phyloP scores from a whole-genome alignment of 2,329 filamentous ascomycete species.

The Ambrosiella beaveri region DNA sequence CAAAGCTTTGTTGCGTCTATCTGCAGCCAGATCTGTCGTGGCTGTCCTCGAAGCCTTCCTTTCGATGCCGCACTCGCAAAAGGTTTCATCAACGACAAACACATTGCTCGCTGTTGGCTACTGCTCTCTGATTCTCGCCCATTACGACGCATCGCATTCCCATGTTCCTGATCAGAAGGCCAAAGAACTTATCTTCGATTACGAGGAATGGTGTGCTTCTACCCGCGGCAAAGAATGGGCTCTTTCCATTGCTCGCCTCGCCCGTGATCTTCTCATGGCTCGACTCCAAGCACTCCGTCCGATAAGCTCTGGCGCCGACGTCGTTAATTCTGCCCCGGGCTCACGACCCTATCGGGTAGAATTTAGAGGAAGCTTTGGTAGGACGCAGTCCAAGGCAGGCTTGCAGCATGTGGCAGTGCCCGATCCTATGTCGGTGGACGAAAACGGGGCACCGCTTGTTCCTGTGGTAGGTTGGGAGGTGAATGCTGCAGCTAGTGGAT shows the following conservation, averaged over 20 bases:
- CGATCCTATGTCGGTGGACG: constrained; percentile 11
- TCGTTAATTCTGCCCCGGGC: background rate
- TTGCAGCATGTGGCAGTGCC: background rate
- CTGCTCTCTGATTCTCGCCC: constrained; percentile 11
- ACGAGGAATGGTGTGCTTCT: constrained; percentile 9
- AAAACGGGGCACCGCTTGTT: background rate
- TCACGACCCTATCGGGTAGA: background rate
- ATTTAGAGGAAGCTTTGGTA: constrained; percentile 5
- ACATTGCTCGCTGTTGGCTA: constrained; percentile 11
- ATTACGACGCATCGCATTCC: constrained; percentile 11
- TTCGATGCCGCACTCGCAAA: constrained; percentile 11
- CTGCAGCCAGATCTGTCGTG: constrained; percentile 8
- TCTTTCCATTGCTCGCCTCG: constrained; percentile 9
- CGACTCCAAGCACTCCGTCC: constrained; percentile 2
- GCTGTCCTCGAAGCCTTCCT: constrained; percentile 11
- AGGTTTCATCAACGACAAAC: constrained; percentile 11
- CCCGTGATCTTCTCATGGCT: constrained; percentile 11
- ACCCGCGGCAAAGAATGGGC: constrained; percentile 13
- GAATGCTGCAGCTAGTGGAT: background rate
- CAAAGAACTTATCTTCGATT: constrained; percentile 10
- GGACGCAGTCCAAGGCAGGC: constrained; percentile 4
- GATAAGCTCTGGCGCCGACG: background rate
- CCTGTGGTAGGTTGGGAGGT: background rate
- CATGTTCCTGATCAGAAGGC: constrained; percentile 8
- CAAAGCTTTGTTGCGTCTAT: constrained; percentile 6